These are phyloP conservation scores for Suhomyces taliae DNA, from an alignment of 1,139 yeast species.

Conservation along the genomic window DNA sequence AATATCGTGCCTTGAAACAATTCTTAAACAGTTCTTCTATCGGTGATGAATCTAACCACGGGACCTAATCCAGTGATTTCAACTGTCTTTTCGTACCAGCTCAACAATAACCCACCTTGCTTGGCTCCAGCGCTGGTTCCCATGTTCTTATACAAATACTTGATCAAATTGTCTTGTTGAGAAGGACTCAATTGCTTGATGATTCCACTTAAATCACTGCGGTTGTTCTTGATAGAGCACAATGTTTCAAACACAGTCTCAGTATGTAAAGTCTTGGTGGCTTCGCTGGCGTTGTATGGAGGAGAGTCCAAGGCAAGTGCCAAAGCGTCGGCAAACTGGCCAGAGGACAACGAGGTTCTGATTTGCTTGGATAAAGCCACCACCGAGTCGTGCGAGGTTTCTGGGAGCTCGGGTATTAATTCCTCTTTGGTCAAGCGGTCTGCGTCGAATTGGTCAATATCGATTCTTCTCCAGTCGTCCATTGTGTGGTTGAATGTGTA, in stretches of 20 bases:
- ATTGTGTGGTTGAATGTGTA: conserved; percentile 15
- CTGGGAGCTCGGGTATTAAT: conserved; percentile 51
- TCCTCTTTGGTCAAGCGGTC: conserved; percentile 70
- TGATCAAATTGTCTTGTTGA: conserved; percentile 77
- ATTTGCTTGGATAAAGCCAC: conserved; percentile 56
- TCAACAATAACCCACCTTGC: conserved; percentile 80
- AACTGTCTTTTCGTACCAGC: conserved; percentile 91
- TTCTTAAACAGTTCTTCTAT: conserved; percentile 71
- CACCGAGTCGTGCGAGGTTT: conserved; percentile 50
- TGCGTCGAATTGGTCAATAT: conserved; percentile 87
- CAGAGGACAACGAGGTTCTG: conserved; percentile 66
- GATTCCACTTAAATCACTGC: conserved; percentile 60
- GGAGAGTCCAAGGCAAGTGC: conserved; percentile 64
- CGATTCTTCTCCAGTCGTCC: conserved; percentile 76
- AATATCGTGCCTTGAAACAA: background rate
- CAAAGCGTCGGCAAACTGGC: conserved; percentile 70
- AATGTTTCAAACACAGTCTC: conserved; percentile 73
- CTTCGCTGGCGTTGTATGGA: conserved; percentile 76
- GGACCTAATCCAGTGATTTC: conserved; percentile 87
- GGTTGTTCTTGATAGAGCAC: conserved; percentile 63
- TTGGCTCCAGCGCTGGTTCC: conserved; percentile 72
- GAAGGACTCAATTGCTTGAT: conserved; percentile 58
- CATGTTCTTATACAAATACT: conserved; percentile 88
- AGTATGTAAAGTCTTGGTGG: conserved; percentile 49
- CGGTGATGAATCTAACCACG: conserved; percentile 80